Conservation (phyloP, 2,329 filamentous ascomycete species). For the Trichophyton rubrum region DNA sequence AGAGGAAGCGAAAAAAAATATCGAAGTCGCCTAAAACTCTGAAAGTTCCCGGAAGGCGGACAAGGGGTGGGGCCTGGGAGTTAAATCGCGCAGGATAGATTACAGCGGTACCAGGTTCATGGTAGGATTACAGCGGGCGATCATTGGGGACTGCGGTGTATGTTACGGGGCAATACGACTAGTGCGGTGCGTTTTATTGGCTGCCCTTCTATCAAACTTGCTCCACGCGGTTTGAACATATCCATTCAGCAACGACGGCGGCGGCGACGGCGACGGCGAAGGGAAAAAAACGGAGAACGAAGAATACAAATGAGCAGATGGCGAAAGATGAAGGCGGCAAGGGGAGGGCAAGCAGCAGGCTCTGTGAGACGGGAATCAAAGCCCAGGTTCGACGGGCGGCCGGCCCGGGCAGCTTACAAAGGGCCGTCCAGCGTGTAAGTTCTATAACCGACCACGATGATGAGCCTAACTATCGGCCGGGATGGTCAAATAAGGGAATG, state of each 20-base stretch:
- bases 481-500: not conserved
- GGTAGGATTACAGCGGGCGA: not conserved
- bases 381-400: not conserved
- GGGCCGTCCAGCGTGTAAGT: not conserved
- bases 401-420: not conserved
- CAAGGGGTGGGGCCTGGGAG: not conserved
- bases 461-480: not conserved
- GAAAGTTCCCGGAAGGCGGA: not conserved
- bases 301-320: not conserved
- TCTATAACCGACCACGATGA: not conserved
- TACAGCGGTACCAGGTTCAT: not conserved
- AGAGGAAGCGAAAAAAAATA: conserved; percentile 11
- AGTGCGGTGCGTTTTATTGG: not conserved
- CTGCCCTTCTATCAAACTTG: not conserved
- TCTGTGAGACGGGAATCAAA: not conserved
- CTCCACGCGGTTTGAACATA: not conserved
- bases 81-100: not conserved
- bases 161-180: not conserved
- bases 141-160: not conserved
- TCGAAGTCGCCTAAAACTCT: not conserved
- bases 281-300: not conserved
- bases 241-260: not conserved
- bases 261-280: not conserved
- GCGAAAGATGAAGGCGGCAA: not conserved
- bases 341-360: not conserved